Conservation (phyloP, 306 rosid genomes). For the Echinosophora koreensis region DNA sequence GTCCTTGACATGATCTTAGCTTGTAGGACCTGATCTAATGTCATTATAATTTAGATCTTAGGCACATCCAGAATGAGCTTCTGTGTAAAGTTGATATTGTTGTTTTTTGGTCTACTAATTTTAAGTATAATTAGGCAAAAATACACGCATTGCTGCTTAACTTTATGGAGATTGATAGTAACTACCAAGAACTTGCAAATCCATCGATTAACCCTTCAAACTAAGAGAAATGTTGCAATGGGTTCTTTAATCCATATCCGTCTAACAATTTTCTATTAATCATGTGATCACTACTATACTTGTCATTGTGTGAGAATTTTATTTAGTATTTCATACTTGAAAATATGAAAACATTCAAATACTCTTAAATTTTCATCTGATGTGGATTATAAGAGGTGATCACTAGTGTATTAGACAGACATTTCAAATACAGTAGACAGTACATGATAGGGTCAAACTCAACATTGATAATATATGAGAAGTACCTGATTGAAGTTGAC, state of each 20-base stretch:
- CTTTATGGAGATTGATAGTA: slow-evolving; percentile 27
- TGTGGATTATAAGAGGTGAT: background rate
- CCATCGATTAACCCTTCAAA: slow-evolving; percentile 22
- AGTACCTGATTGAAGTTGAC: no score
- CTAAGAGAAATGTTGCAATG: slow-evolving; percentile 10
- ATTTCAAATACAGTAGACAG: no score
- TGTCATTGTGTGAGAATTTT: background rate
- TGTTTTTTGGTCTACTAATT: slow-evolving; percentile 11
- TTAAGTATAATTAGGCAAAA: slow-evolving; percentile 5
- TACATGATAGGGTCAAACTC: no score
- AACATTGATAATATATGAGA: no score
- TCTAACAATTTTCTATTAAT: background rate
- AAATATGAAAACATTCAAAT: slow-evolving; percentile 1
- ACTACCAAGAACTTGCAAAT: slow-evolving; percentile 8
- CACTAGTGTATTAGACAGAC: background rate
- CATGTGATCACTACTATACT: background rate
- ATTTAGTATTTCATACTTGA: background rate
- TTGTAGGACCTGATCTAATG: slow-evolving; percentile 8
- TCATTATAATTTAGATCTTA: slow-evolving; percentile 18
- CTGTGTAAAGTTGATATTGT: slow-evolving; percentile 16
- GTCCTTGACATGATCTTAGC: slow-evolving; percentile 21
- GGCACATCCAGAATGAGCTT: slow-evolving; percentile 26
- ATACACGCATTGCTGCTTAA: background rate
- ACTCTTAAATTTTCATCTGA: background rate
- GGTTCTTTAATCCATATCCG: background rate